A percentile compares a stretch with the other conserved stretches of the same genome.
Conservation (phyloP, 2,329 filamentous ascomycete genomes). For the Ophiocordyceps camponoti-leonardi region DNA sequence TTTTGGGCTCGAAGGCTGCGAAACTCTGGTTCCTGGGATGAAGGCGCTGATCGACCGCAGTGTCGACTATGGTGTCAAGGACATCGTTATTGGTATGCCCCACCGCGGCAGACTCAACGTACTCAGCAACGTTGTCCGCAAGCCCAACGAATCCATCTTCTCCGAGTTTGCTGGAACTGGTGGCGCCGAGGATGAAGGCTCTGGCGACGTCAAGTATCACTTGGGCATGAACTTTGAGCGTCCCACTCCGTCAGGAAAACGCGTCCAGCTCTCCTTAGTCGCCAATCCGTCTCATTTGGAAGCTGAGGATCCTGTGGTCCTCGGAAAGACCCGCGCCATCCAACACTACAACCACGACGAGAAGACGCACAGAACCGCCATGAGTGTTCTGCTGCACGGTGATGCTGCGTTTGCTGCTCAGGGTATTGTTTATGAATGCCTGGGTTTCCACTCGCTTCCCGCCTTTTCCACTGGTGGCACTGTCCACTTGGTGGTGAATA, state of each 20-base stretch:
- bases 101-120: constrained; percentile 97
- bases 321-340: constrained; percentile 94
- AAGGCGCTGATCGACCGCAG: constrained; percentile 97
- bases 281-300: constrained; percentile 97
- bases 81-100: constrained; percentile 98
- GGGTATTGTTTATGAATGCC: constrained; percentile 94
- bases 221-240: constrained; percentile 99
- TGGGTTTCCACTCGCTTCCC: constrained; percentile 91
- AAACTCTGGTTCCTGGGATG: constrained; percentile 95
- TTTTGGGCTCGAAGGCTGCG: constrained; percentile 94
- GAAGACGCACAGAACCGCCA: constrained; percentile 70
- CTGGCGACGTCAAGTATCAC: constrained; percentile 98
- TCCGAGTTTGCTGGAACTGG: constrained; percentile 86
- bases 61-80: constrained; percentile 96
- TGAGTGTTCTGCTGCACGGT: constrained; percentile 92
- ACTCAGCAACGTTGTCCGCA: constrained; percentile 93
- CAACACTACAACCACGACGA: constrained; percentile 99
- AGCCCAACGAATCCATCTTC: constrained; percentile 99
- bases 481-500: constrained; percentile 95
- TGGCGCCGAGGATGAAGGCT: constrained; percentile 84
- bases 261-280: constrained; percentile 95
- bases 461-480: constrained; percentile 96
- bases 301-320: constrained; percentile 92
- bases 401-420: constrained; percentile 94
- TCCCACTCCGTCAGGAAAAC: constrained; percentile 93